Evolutionary conservation across 768 basidiomycete genomes (phyloP), one percentile per base, ranked within the genome.

Genomic region (Lactifluus rugatus): DNA sequence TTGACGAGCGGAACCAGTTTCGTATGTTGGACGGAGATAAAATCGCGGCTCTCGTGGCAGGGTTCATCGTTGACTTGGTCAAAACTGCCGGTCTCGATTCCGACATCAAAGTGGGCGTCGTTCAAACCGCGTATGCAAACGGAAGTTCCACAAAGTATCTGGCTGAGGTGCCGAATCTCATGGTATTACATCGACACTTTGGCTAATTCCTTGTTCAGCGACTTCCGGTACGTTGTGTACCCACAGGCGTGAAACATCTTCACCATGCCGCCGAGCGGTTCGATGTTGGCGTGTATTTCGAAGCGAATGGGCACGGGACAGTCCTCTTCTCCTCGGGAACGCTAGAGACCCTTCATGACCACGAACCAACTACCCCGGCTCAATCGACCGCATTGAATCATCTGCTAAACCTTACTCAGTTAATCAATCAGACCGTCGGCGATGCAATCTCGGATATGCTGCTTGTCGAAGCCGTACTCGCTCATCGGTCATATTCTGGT

Each of bases 81-180:
- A 89, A 85, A 69, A 79, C 82, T 36, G 84, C 94, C 17, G 92
- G 91, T 19, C 74, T 98, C 42, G 87, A 90, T 23, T 76, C 78
- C 23, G 74, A 81, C 48, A 73, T 97, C 62, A 82, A 87, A 69
- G 88, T 97, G 26, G 96, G 96, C 32, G 89, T 97, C 19, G 93
- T 99, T 11, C 96, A 99, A 70, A 99, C 96, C 0, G 96, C 96
- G 3, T 99, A 99, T 70, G 96, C 96, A 32, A 99, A 99, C 64
- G 96, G 96, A 7, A 91, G 83, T 57, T 97, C 95, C 0, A 99
- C 96, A 13, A 90, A 87, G 69, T 98, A 95, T 69, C 77, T 98
- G 45, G 75, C 83, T 16, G 83, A 85, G 71, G 91, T 93, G 58
- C 62, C 82, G 32, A 26, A 32, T 52, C 21, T 28, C 37, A 41